Evolutionary conservation across 2,329 filamentous ascomycete species (phyloP), one percentile per base, ranked within the genome.

Genomic region (Pseudopithomyces maydicus): DNA sequence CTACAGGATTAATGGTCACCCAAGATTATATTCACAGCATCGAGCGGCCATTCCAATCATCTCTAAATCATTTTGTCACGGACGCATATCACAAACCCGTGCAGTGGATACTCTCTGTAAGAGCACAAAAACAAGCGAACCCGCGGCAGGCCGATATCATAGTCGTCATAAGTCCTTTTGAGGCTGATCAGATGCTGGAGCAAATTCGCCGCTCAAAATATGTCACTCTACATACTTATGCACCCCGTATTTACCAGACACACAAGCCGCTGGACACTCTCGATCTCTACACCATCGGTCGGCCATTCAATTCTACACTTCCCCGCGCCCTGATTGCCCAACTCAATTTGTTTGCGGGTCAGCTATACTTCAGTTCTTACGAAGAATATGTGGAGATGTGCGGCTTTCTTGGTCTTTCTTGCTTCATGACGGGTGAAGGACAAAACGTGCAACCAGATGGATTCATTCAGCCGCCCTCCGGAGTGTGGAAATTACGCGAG

Each of bases 271-370:
- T 87, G 0, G 82, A 87, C 44, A 48, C 66, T 0, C 71, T 88
- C 0, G 56, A 71, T 1, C 73, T 86, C 1, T 83, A 78, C 63
- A 77, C 71, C 1, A 54, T 80, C 1, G 77, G 68, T 0, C 56
- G 59, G 2, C 6, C 1, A 0, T 59, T 64, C 19, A 57, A 45
- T 0, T 23, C 56, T 1, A 12, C 62, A 77, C 0, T 6, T 1
- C 54, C 70, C 3, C 66, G 63, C 10, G 66, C 54, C 0, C 65
- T 84, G 0, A 69, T 75, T 0, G 72, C 78, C 0, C 78, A 85
- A 54, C 78, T 91, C 0, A 88, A 89, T 42, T 73, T 91, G 0
- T 91, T 92, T 53, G 79, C 89, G 0, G 89, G 89, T 0, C 86
- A 89, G 53, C 77, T 91, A 0, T 91, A 91, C 62, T 76, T 91